Base-by-base conservation (phyloP, 2,329 filamentous ascomycete genomes). In the Sporothrix pseudoabietina region DNA sequence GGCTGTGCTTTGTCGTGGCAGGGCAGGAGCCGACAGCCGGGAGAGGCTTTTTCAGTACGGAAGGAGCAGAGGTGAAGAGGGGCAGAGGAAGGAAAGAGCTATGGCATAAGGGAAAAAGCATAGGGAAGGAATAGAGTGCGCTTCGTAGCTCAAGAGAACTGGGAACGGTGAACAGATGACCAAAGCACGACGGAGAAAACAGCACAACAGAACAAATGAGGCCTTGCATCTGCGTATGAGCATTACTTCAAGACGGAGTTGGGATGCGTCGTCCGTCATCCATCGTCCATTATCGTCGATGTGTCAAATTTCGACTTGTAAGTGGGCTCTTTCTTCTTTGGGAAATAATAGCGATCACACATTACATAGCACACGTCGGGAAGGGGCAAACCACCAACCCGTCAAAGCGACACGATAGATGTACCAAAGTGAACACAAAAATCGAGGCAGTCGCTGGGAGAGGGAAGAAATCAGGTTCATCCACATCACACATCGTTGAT, bases 81-180 rank as follows among this genome's bases (percentile, higher is more conserved):
- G 59, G 59, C 59, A 22, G 19, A 44, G 59, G n/a, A 19, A 65
- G 59, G 59, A 22, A 63, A 22, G 19, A 63, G 57, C 55, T 32
- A 57, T 32, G 54, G 57, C 61, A 65, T 47, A 26, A 32, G 30
- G 19, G 22, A 19, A 52, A 39, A 6, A 39, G 54, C 54, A 30
- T 57, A 61, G 35, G 61, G 22, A 55, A 55, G 52, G 22, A 55
- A 14, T 1, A 66, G 19, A 66, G 39, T 66, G 61, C 61, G 61
- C 61, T 39, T 66, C 61, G 61, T 47, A 39, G 61, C 39, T 66
- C 39, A 47, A 41, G 39, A 65, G n/a, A 44, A 44, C 59, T 9
- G 10, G 35, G 19, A 44, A 41, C 9, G 10, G 59, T 12, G 19
- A 66, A 47, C 22, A 16, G 22, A 1, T 47, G n/a, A 9, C 41